phyloP scores from a whole-genome alignment of 2,329 filamentous ascomycete genomes.

The Colletotrichum sp. region DNA sequence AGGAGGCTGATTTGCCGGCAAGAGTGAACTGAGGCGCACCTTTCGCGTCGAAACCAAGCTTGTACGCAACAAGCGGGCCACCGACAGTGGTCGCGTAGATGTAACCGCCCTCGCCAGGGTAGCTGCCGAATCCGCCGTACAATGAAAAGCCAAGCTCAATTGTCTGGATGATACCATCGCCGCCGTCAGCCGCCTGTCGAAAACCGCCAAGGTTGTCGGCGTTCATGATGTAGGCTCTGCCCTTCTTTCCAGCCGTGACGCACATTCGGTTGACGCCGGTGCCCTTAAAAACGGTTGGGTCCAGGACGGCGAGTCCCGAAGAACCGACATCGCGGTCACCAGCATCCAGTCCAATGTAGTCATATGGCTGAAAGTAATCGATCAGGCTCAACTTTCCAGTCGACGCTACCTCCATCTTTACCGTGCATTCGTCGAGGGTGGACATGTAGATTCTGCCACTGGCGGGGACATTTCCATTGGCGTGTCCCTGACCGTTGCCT shows the following conservation, averaged over 20 bases:
- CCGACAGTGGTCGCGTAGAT: conserved; percentile 38
- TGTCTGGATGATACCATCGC: conserved; percentile 41
- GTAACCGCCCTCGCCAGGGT: conserved; percentile 47
- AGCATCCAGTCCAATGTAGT: conserved; percentile 40
- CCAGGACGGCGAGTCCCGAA: conserved; percentile 37
- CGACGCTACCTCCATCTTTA: conserved; percentile 31
- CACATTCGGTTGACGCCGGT: conserved; percentile 38
- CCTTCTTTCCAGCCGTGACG: conserved; percentile 43
- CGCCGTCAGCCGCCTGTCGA: conserved; percentile 37
- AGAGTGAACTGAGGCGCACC: conserved; percentile 36
- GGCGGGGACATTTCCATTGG: conserved; percentile 37
- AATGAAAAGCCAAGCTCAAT: conserved; percentile 36
- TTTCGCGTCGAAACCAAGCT: conserved; percentile 23
- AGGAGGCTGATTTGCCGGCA: conserved; percentile 28
- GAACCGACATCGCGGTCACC: conserved; percentile 45
- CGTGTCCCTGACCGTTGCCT: conserved; percentile 35
- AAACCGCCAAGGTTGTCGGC: conserved; percentile 46
- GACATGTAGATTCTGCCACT: conserved; percentile 34
- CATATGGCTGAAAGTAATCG: conserved; percentile 48
- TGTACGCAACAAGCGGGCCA: conserved; percentile 24
- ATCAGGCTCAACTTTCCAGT: conserved; percentile 22
- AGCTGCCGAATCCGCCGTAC: conserved; percentile 42
- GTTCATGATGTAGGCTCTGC: conserved; percentile 44
- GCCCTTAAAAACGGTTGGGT: conserved; percentile 36
- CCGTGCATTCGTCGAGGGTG: conserved; percentile 37